Base-by-base conservation (phyloP, 73 alveolate species). In the Uronychia binucleata region DNA sequence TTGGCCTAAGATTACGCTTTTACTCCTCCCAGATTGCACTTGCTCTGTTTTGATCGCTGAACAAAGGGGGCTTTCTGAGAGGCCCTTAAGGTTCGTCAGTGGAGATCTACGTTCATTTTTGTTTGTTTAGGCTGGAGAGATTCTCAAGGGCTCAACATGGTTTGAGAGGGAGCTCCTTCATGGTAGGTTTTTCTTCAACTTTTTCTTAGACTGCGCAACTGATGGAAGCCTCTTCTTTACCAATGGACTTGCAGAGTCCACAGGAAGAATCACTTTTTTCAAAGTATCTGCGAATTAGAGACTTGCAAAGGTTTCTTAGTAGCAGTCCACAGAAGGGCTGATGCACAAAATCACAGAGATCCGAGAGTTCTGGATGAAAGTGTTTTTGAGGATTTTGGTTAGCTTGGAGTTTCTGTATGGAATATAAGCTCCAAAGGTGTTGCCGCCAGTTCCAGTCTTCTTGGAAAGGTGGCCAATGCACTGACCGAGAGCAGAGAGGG, bases 361-460 rank as follows among this genome's bases (percentile, higher is more conserved):
- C 77, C 81, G 81, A 0, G 94, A 57, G 32, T 80, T 82, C 32
- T 74, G 87, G 57, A 77, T 89, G 26, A 91, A 60, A 30, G 90
- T 57, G 77, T 91, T 90, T 77, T 87, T 88, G 0, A 91, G 59
- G 33, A 91, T 82, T 78, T 91, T 83, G 1, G 96, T 91, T 57
- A 91, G 76, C 80, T 91, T 91, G 31, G 96, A 91, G 77, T 91
- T 82, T 77, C 96, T 82, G 83, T 87, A 91, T 1, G 96, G 96
- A 46, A 91, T 87, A 59, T 91, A 90, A 28, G 67, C 59, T 26
- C 88, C 74, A 77, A n/a, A n/a, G n/a, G n/a, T n/a, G n/a, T n/a
- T n/a, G n/a, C n/a, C n/a, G n/a, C n/a, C n/a, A n/a, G n/a, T n/a
- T n/a, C n/a, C n/a, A n/a, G n/a, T n/a, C 31, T 79, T 74, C 33